Evolutionary conservation across 140 eudicot species (phyloP), one percentile per base, ranked within the genome.

Genomic region (Anethum foeniculum): DNA sequence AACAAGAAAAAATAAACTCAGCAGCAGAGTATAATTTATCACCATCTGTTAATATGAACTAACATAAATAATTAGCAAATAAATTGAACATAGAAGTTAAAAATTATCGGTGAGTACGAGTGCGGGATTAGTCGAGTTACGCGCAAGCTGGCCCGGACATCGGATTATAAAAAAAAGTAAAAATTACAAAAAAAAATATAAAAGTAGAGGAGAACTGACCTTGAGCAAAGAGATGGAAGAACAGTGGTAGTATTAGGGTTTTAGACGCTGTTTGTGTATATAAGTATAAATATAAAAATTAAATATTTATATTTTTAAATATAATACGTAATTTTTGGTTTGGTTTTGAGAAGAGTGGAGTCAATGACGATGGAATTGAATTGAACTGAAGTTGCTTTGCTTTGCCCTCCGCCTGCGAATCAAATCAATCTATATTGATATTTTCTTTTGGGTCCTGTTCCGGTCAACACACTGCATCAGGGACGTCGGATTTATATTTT

Each of bases 11-110:
- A 87, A 80, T 73, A 87, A 69, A 77, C 77, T 46, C 60, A 84
- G 77, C 48, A 85, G 72, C 13, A 78, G 71, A 48, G 81, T 67
- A 49, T 44, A 74, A 21, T 65, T 36, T 30, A 54, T 51, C 82
- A 77, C 83, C 90, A 87, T 89, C 87, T 86, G 82, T 73, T 58
- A 80, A 76, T 56, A 76, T 5, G 32, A 75, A 46, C 13, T n/a
- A 71, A 67, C 25, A 69, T 0, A 46, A 56, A 27, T 10, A 56
- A 21, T 36, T 65, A 25, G 43, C 21, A 27, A n/a, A 28, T 60
- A 78, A 49, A 41, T 11, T 23, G 74, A 64, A 51, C 19, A 36
- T 2, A 14, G 71, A 32, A 0, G 4, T 1, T 34, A 14, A 80
- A 48, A 0, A 13, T n/a, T n/a, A n/a, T n/a, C n/a, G n/a, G n/a